phyloP scores from a whole-genome alignment of 2,329 filamentous ascomycete genomes.

The Trichophyton schoenleinii region DNA sequence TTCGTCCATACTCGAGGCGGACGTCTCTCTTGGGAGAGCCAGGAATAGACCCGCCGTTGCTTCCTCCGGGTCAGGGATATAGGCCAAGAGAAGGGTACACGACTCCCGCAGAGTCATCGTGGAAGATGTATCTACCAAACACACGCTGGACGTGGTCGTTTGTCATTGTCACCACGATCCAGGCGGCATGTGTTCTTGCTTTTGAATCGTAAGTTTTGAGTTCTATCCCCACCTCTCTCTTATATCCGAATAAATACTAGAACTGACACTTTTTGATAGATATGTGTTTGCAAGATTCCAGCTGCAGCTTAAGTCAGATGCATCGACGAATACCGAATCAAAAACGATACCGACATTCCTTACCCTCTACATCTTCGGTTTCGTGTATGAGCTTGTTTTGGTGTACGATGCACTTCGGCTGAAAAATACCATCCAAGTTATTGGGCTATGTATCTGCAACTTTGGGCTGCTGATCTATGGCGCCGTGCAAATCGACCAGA shows the following conservation, averaged over 20 bases:
- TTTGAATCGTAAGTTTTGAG: slow-evolving; percentile 64
- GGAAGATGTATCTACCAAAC: slow-evolving; percentile 62
- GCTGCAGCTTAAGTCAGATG: slow-evolving; percentile 33
- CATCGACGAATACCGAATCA: slow-evolving; percentile 32
- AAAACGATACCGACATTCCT: slow-evolving; percentile 84
- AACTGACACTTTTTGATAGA: slow-evolving; percentile 33
- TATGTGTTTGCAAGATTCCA: slow-evolving; percentile 89
- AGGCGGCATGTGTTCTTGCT: slow-evolving; percentile 66
- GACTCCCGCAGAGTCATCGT: slow-evolving; percentile 23
- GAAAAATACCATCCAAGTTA: slow-evolving; percentile 98
- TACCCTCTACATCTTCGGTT: slow-evolving; percentile 93
- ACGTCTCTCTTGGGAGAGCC: slow-evolving; percentile 49
- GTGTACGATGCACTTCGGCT: slow-evolving; percentile 86
- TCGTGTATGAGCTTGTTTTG: slow-evolving; percentile 78
- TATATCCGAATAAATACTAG: not conserved
- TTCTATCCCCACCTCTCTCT: not conserved
- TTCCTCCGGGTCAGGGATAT: slow-evolving; percentile 37
- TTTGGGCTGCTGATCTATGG: slow-evolving; percentile 84
- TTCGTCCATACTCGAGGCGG: slow-evolving; percentile 44
- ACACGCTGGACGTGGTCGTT: slow-evolving; percentile 84
- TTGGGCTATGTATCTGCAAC: slow-evolving; percentile 88
- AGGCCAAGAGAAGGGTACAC: slow-evolving; percentile 42
- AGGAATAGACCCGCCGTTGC: slow-evolving; percentile 37
- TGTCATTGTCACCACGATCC: slow-evolving; percentile 57
- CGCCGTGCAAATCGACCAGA: slow-evolving; percentile 84